phyloP scores from a whole-genome alignment of 2,329 filamentous ascomycete species.

The Mycosphaerelloides madeirae region DNA sequence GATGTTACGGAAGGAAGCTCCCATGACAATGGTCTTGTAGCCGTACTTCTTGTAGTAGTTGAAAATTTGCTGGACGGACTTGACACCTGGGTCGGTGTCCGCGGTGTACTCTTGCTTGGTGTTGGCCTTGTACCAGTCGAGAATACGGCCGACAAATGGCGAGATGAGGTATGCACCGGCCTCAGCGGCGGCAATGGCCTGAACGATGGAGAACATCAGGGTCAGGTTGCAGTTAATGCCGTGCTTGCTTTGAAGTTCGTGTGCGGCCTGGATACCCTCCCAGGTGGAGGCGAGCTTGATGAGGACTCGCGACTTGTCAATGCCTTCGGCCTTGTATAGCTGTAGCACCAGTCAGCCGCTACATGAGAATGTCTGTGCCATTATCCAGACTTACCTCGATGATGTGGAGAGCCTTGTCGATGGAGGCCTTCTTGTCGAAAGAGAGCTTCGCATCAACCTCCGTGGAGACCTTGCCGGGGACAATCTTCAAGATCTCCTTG shows the following conservation, averaged over 20 bases:
- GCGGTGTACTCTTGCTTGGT: constrained; percentile 90
- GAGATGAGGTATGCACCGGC: constrained; percentile 96
- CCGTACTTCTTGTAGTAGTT: constrained; percentile 99
- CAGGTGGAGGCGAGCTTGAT: constrained; percentile 99
- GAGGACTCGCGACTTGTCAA: constrained; percentile 87
- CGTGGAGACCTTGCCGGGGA: constrained; percentile 97
- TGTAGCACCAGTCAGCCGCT: constrained; percentile 39
- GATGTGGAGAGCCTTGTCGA: constrained; percentile 94
- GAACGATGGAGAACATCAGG: constrained; percentile 92
- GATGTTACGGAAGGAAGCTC: constrained; percentile 91
- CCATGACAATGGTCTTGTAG: constrained; percentile 99
- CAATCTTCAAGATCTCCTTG: constrained; percentile 92
- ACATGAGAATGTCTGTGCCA: not conserved
- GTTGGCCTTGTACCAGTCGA: constrained; percentile 98
- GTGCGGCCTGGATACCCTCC: constrained; percentile 98
- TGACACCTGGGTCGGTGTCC: constrained; percentile 91
- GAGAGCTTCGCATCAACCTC: constrained; percentile 96
- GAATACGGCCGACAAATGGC: constrained; percentile 96
- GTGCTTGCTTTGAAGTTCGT: constrained; percentile 93
- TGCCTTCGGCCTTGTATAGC: constrained; percentile 91
- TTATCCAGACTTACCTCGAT: constrained; percentile 69
- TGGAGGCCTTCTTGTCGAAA: constrained; percentile 86
- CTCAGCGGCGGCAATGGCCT: constrained; percentile 95
- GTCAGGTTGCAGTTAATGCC: constrained; percentile 98
- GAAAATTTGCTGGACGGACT: constrained; percentile 89